Base-by-base conservation (phyloP, 441 rosid species). In the Adansonia grandidieri region DNA sequence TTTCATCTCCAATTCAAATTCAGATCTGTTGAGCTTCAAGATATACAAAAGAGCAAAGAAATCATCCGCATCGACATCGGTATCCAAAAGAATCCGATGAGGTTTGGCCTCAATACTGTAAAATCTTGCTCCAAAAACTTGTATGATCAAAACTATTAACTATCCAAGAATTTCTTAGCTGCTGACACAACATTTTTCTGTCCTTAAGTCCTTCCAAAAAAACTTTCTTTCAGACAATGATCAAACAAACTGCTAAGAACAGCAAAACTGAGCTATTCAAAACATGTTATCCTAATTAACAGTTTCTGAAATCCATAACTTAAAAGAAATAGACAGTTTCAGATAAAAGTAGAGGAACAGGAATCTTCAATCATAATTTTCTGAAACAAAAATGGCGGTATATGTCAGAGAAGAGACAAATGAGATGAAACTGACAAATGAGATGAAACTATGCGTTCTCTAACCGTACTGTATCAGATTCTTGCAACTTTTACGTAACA, bases 41-140 rank as follows among this genome's bases (percentile, higher is more conserved):
- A 93, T 89, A 81, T 93, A 95, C 78, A 92, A 85, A n/a, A 95
- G 88, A 82, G 91, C 98, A 61, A 95, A 89, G 63, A 93, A 85
- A 85, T 95, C 99, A 81, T 95, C 98, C 0, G 97, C 92, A 77
- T 93, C 95, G 1, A 91, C 91, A 83, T 93, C 99, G 42, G 99
- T 91, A 66, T 95, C 99, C 70, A 92, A 22, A 24, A 95, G 89
- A 77, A 95, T 88, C 83, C 97, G 80, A 8, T 83, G 80, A 8
- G 67, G 45, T 44, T 47, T 54, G 65, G 88, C 84, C 68, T 86
- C 85, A 63, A 80, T 89, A 62, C 60, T 44, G 53, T 17, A 24
- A 24, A 72, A 72, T 28, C 50, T 53, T 22, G 51, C 70, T 66
- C 82, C 86, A 53, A 57, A 50, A 74, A 79, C 60, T 81, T 77